Evolutionary conservation across 306 rosid species (phyloP).

Genomic region (Prosopis cineraria): DNA sequence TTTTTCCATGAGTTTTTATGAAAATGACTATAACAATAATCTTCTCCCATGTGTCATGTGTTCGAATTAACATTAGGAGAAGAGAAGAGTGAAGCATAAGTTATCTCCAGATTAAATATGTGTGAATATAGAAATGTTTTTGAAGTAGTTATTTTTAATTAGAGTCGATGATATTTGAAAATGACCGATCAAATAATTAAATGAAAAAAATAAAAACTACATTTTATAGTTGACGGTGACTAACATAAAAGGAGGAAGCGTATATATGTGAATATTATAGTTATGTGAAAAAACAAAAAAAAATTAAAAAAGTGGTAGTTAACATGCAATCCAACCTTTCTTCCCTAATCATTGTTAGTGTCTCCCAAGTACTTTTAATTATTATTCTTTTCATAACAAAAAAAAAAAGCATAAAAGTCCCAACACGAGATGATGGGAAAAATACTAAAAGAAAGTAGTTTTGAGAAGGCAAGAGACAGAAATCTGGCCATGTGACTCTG

Average conservation of each 20-base stretch:
- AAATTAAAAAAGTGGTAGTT: constrained; percentile 19
- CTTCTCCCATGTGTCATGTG: too few relatives aligned
- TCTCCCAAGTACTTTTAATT: constrained; percentile 38
- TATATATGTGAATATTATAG: not conserved
- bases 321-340: constrained; percentile 46
- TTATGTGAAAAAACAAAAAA: not conserved
- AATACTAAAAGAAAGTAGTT: not conserved
- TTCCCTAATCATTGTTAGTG: constrained; percentile 52
- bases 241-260: not conserved
- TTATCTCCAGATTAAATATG: too few relatives aligned
- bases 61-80: too few relatives aligned
- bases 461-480: constrained; percentile 17
- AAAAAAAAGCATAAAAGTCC: constrained; percentile 9
- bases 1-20: too few relatives aligned
- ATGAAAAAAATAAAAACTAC: not conserved
- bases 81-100: too few relatives aligned
- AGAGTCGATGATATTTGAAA: too few relatives aligned
- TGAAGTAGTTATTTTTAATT: too few relatives aligned
- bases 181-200: too few relatives aligned
- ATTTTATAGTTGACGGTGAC: not conserved
- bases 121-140: too few relatives aligned
- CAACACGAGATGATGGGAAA: constrained; percentile 38
- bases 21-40: too few relatives aligned
- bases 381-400: not conserved
- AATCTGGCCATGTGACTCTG: constrained; percentile 56